phyloP scores from a whole-genome alignment of 345 rosid species.

The Raphanus sativus region DNA sequence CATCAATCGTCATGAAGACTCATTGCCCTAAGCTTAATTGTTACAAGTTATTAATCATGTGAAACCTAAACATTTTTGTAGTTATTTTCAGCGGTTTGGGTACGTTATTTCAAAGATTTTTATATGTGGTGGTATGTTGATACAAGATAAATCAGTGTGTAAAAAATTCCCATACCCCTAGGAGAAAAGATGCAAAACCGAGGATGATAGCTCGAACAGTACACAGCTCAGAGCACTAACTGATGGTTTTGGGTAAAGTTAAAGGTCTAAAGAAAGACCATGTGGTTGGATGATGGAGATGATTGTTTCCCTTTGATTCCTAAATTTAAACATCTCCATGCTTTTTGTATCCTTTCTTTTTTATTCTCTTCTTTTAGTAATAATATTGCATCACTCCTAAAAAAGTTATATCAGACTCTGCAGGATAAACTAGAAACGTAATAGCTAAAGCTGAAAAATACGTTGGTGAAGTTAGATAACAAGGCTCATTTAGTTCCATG shows the following conservation, averaged over 20 bases:
- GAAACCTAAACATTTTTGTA: too few relatives aligned
- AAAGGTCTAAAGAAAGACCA: constrained; percentile 25
- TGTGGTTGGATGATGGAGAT: constrained; percentile 30
- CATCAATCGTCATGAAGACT: too few relatives aligned
- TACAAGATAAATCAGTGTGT: too few relatives aligned
- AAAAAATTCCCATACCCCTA: too few relatives aligned
- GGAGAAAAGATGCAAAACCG: too few relatives aligned
- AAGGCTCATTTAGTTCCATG: not conserved
- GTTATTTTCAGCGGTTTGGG: too few relatives aligned
- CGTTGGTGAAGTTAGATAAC: constrained; percentile 1
- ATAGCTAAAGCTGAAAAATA: not conserved
- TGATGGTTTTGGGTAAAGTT: constrained; percentile 32
- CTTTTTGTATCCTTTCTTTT: constrained; percentile 9
- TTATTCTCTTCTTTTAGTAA: constrained; percentile 32
- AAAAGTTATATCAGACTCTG: not conserved
- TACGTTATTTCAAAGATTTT: too few relatives aligned
- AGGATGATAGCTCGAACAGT: constrained; percentile 61
- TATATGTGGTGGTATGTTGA: too few relatives aligned
- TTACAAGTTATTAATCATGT: too few relatives aligned
- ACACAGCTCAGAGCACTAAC: constrained; percentile 37
- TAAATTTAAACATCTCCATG: constrained; percentile 26
- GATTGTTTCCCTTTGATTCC: constrained; percentile 28
- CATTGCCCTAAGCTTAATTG: too few relatives aligned
- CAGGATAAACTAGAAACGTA: not conserved
- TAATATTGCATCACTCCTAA: constrained; percentile 10